Conservation (phyloP, 768 basidiomycete species). For the Pisolithus albus region DNA sequence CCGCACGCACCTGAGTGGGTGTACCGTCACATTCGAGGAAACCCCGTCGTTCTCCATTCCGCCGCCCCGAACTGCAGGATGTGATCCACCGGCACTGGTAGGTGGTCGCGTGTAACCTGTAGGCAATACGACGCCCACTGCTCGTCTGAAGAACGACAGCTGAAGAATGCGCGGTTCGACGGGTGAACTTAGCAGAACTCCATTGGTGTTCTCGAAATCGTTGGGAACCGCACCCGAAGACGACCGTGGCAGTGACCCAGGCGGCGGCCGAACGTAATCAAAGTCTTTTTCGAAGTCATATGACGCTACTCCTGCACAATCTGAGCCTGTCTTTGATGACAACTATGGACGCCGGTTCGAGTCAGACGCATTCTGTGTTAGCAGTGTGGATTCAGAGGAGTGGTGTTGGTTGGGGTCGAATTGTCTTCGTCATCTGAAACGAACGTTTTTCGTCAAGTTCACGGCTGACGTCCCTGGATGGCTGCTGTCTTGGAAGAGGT, state of each 20-base stretch:
- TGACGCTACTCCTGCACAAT: slow-evolving; percentile 23
- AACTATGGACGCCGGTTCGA: slow-evolving; percentile 13
- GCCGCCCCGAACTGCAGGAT: slow-evolving; percentile 41
- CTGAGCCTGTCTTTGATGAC: slow-evolving; percentile 5
- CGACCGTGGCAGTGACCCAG: slow-evolving; percentile 67
- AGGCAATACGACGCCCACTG: slow-evolving; percentile 54
- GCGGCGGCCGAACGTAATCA: slow-evolving; percentile 62
- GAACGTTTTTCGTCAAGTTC: slow-evolving; percentile 80
- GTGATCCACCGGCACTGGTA: slow-evolving; percentile 22
- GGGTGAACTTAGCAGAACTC: slow-evolving; percentile 49
- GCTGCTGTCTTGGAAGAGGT: slow-evolving; percentile 42
- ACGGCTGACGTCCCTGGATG: slow-evolving; percentile 39
- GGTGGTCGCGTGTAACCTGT: slow-evolving; percentile 55
- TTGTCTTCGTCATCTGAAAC: slow-evolving; percentile 48
- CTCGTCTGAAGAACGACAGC: slow-evolving; percentile 51
- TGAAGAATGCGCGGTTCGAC: slow-evolving; percentile 26
- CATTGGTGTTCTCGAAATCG: slow-evolving; percentile 68
- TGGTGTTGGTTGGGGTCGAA: slow-evolving; percentile 28
- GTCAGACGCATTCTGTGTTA: slow-evolving; percentile 4
- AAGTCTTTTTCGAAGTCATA: slow-evolving; percentile 60
- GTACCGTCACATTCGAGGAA: slow-evolving; percentile 78
- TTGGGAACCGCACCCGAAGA: slow-evolving; percentile 56
- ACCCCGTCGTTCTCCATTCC: slow-evolving; percentile 90
- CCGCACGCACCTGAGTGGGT: slow-evolving; percentile 37
- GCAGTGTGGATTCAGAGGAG: slow-evolving; percentile 20